phyloP scores from a whole-genome alignment of 2,329 filamentous ascomycete genomes.

The Exophiala oligosperma region DNA sequence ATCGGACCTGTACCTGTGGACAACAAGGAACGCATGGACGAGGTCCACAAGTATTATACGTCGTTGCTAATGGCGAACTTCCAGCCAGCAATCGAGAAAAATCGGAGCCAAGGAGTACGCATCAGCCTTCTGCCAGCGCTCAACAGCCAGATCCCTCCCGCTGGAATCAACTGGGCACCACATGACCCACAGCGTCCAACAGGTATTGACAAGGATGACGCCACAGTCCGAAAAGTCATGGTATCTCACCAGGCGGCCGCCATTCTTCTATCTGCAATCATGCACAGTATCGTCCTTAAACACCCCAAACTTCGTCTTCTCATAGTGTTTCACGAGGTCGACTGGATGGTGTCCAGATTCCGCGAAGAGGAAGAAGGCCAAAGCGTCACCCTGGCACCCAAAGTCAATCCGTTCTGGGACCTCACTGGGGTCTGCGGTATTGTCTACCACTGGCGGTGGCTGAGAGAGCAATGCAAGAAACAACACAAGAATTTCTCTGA shows the following conservation, averaged over 20 bases:
- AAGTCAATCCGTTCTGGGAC: slow-evolving; percentile 6
- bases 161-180: not conserved
- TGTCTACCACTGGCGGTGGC: slow-evolving; percentile 5
- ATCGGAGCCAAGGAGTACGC: not conserved
- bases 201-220: not conserved
- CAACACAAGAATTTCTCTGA: not conserved
- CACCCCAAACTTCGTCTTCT: not conserved
- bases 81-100: not conserved
- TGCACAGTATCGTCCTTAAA: not conserved
- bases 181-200: not conserved
- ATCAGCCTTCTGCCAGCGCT: slow-evolving; percentile 8
- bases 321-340: slow-evolving; percentile 10
- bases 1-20: not conserved
- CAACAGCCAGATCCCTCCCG: not conserved
- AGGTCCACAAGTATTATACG: slow-evolving; percentile 1
- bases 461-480: not conserved
- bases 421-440: not conserved
- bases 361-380: not conserved
- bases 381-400: not conserved
- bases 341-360: not conserved
- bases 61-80: not conserved
- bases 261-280: slow-evolving; percentile 6
- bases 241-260: slow-evolving; percentile 1
- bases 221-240: slow-evolving; percentile 4
- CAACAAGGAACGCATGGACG: not conserved